phyloP scores from a whole-genome alignment of 345 rosid genomes.

The Rhizophora apiculata region DNA sequence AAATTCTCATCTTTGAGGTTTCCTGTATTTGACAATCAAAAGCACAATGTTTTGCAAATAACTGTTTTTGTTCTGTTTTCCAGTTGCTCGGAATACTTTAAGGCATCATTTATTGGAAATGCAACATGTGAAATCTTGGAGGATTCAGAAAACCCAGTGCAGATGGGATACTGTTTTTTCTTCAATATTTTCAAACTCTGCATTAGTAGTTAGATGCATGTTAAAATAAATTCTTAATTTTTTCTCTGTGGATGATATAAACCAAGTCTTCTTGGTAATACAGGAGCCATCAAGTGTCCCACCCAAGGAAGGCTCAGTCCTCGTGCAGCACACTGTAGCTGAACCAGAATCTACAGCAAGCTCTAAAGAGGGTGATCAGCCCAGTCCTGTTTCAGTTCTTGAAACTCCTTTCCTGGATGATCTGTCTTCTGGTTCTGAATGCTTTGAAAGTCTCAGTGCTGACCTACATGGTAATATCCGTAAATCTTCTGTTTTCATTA shows the following conservation, averaged over 20 bases:
- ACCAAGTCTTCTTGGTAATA: constrained; percentile 14
- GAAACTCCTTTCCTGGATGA: constrained; percentile 81
- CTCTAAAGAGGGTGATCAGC: constrained; percentile 85
- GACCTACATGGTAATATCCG: constrained; percentile 74
- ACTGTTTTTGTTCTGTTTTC: too few species aligned
- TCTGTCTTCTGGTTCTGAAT: constrained; percentile 74
- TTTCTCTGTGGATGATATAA: neutral
- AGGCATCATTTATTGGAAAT: too few species aligned
- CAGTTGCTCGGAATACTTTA: too few species aligned
- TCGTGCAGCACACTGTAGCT: constrained; percentile 37
- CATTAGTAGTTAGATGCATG: neutral
- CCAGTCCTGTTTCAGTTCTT: constrained; percentile 91
- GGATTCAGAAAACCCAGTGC: too few species aligned
- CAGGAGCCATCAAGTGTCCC: constrained; percentile 52
- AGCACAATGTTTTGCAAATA: too few species aligned
- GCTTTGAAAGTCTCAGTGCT: constrained; percentile 90
- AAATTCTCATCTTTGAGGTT: too few species aligned
- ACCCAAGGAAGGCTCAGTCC: constrained; percentile 32
- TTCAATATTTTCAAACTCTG: neutral
- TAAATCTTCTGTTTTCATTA: constrained; percentile 3
- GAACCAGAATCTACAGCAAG: constrained; percentile 50
- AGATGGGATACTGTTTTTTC: too few species aligned
- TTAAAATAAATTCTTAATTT: neutral
- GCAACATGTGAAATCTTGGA: too few species aligned
- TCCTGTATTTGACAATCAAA: too few species aligned